Conservation (phyloP, 2,329 filamentous ascomycete species). For the Elsinoe australis region DNA sequence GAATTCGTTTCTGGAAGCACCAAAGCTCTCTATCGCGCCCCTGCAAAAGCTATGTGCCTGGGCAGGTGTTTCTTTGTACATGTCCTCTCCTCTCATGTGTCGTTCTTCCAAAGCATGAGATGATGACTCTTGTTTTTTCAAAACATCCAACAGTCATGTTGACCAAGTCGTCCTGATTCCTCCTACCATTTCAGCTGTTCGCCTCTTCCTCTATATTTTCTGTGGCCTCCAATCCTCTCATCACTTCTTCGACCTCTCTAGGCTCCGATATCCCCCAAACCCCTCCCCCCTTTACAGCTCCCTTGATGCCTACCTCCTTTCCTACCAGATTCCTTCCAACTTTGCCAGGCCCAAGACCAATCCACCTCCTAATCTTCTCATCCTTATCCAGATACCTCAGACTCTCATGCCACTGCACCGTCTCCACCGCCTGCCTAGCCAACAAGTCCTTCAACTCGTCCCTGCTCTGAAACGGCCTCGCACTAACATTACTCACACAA, state of each 20-base stretch:
- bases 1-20: too few species aligned
- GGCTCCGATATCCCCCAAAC: constrained; percentile 89
- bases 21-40: too few species aligned
- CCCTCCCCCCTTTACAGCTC: constrained; percentile 75
- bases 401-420: constrained; percentile 89
- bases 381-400: constrained; percentile 84
- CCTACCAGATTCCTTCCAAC: constrained; percentile 89
- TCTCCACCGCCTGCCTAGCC: constrained; percentile 78
- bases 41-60: too few species aligned
- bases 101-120: too few species aligned
- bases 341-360: constrained; percentile 88
- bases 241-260: constrained; percentile 43
- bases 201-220: constrained; percentile 35
- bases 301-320: constrained; percentile 87
- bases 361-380: constrained; percentile 71
- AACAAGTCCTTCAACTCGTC: constrained; percentile 71
- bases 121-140: too few species aligned
- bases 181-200: neutral
- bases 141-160: too few species aligned
- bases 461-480: constrained; percentile 64
- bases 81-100: too few species aligned
- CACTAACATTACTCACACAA: constrained; percentile 81
- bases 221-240: constrained; percentile 41
- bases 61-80: too few species aligned
- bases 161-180: too few species aligned